phyloP scores from a whole-genome alignment of 2,329 filamentous ascomycete species.

The Colletotrichum tamarilloi region DNA sequence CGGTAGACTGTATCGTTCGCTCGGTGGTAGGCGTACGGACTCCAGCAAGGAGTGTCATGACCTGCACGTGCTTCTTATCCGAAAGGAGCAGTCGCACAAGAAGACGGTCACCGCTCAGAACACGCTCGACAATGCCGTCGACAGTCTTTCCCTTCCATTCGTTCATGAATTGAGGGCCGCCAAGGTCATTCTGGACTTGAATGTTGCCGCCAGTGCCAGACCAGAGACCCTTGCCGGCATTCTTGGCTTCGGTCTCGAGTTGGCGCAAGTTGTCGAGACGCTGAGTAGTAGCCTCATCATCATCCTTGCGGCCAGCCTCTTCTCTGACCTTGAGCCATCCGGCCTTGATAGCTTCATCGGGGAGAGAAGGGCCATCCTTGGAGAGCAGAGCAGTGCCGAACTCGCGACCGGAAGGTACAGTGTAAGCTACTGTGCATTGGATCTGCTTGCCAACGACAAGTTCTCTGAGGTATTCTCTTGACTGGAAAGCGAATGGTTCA shows the following conservation, averaged over 20 bases:
- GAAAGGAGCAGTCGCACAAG: constrained; percentile 84
- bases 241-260: constrained; percentile 81
- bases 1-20: constrained; percentile 81
- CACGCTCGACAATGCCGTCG: constrained; percentile 88
- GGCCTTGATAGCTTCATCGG: constrained; percentile 85
- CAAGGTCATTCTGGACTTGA: constrained; percentile 83
- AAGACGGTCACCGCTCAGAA: constrained; percentile 90
- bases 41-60: constrained; percentile 89
- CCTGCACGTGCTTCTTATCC: constrained; percentile 87
- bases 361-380: constrained; percentile 79
- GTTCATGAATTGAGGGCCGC: constrained; percentile 82
- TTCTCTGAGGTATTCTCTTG: constrained; percentile 90
- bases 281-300: constrained; percentile 78
- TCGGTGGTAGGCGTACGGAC: constrained; percentile 91
- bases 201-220: constrained; percentile 73
- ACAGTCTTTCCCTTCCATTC: constrained; percentile 87
- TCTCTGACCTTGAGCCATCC: constrained; percentile 95
- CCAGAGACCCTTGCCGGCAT: constrained; percentile 86
- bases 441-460: constrained; percentile 87
- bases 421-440: constrained; percentile 87
- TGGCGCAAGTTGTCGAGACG: constrained; percentile 82
- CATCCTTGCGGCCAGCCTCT: constrained; percentile 91
- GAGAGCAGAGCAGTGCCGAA: constrained; percentile 83
- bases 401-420: constrained; percentile 86
- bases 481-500: constrained; percentile 93